Base-by-base conservation (phyloP, 306 rosid species). In the Citrullus colocynthis region DNA sequence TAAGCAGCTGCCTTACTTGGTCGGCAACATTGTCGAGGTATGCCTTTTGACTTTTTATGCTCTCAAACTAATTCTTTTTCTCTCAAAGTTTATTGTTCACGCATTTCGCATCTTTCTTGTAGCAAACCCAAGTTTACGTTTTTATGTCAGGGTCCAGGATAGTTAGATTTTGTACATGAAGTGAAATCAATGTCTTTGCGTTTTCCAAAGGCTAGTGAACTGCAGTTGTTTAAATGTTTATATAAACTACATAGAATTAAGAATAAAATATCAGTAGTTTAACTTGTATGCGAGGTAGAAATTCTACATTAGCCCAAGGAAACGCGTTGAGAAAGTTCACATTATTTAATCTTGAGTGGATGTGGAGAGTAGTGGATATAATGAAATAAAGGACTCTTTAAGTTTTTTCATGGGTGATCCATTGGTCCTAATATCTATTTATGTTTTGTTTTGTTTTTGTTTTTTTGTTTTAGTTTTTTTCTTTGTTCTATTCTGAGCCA, bases 1-100 rank as follows among this genome's bases (percentile, higher is more conserved):
- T 61, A 96, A 96, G 88, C 97, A 92, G 83, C 79, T 96, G 77
- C 99, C 99, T 12, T 92, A 92, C 89, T 91, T 96, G 78, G 99
- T 96, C 14, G 97, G 97, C 32, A 96, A 91, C 84, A 96, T 96
- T 58, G 98, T 92, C 67, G 98, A 96, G 99, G 99, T 96, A 78
- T 72, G 76, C 20, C 21, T 17, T 45, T 20, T 9, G 32, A 5
- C 34, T 72, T 72, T 2, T 2, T 4, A 51, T 67, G 12, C 75
- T 24, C 74, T 44, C 58, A 48, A 70, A 42, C 54, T 20, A 42
- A 69, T 69, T 41, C 14, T 69, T 66, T 39, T 12, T 69, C 32
- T 44, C 36, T 20, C 18, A 20, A 10, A 42, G 21, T 20, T 21
- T 11, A 14, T 44, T 21, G 15, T 20, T 7, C 24, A 15, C 14